Evolutionary conservation across 192 early-diverging fungal genomes (phyloP).

Genomic region (Backusella westeae): DNA sequence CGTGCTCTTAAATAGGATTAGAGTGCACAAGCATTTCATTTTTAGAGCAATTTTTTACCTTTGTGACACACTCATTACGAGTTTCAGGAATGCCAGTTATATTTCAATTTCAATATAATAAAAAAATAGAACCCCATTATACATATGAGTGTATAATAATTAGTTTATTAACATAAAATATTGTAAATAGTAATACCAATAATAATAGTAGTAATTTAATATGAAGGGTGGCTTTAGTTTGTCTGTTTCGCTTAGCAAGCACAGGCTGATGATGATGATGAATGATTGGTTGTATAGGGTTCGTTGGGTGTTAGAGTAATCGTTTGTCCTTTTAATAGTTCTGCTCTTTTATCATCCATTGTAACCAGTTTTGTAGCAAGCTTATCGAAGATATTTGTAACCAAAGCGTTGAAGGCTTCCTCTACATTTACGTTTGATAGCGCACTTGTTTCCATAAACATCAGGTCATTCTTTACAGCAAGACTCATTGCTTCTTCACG

Average conservation of each 20-base stretch:
- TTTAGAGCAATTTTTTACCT: not conserved
- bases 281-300: not conserved
- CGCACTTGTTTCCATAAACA: constrained; percentile 83
- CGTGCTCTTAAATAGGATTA: not conserved
- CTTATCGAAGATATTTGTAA: constrained; percentile 10
- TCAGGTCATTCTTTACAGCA: constrained; percentile 75
- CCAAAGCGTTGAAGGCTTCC: constrained; percentile 58
- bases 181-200: not conserved
- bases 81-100: not conserved
- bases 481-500: constrained; percentile 83
- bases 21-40: not conserved
- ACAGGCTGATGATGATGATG: not conserved
- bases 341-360: constrained; percentile 10
- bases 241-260: not conserved
- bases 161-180: not conserved
- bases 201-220: not conserved
- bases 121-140: not conserved
- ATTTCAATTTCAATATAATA: not conserved
- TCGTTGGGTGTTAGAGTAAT: not conserved
- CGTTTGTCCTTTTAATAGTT: not conserved
- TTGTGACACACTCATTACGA: not conserved
- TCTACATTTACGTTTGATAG: constrained; percentile 78
- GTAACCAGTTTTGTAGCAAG: not conserved
- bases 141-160: not conserved
- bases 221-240: not conserved